phyloP scores from a whole-genome alignment of 306 rosid genomes.

The Cicer cuneatum region DNA sequence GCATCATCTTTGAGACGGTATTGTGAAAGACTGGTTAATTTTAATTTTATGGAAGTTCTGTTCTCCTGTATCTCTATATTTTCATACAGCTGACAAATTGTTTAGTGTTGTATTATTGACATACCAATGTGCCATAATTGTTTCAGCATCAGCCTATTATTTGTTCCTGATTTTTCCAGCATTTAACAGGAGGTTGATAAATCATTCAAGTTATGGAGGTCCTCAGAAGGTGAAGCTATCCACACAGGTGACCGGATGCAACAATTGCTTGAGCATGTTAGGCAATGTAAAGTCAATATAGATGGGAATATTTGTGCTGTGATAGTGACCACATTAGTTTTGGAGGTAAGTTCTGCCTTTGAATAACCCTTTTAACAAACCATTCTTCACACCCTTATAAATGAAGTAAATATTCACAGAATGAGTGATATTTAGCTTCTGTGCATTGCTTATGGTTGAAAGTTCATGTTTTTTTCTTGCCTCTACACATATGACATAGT shows the following conservation, averaged over 20 bases:
- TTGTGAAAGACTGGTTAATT: constrained; percentile 3
- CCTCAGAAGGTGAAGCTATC: constrained; percentile 44
- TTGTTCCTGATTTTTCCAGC: constrained; percentile 6
- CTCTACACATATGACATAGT: too few relatives aligned
- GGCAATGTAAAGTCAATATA: constrained; percentile 71
- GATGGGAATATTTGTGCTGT: constrained; percentile 76
- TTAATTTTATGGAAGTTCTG: neutral
- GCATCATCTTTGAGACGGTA: constrained; percentile 11
- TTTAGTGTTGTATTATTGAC: neutral
- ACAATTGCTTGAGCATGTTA: constrained; percentile 78
- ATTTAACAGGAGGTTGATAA: constrained; percentile 72
- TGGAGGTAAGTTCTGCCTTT: constrained; percentile 63
- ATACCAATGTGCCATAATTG: constrained; percentile 1
- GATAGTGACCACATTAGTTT: constrained; percentile 84
- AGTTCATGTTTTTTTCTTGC: constrained; percentile 1
- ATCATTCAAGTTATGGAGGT: constrained; percentile 59
- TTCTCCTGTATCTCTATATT: neutral
- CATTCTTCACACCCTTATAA: neutral
- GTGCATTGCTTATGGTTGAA: constrained; percentile 24
- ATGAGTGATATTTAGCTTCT: constrained; percentile 8
- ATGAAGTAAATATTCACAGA: constrained; percentile 27
- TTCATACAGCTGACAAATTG: constrained; percentile 23
- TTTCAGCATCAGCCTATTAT: neutral
- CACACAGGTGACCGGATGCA: constrained; percentile 74
- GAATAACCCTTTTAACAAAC: constrained; percentile 15